Conservation (phyloP, 1,139 yeast species). For the Diutina pseudorugosa region DNA sequence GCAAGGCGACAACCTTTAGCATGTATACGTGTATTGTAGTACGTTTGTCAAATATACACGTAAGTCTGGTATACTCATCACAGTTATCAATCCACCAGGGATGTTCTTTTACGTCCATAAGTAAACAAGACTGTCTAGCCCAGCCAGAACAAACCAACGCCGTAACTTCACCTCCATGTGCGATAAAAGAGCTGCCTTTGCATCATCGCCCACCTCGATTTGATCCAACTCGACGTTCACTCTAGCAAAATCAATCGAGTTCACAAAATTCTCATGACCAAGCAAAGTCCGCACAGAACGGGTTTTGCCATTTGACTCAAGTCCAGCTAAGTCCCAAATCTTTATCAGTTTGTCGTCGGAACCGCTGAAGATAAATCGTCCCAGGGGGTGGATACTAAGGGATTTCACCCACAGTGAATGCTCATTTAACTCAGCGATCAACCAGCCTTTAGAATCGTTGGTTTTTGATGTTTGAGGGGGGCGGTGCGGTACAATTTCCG, state of each 20-base stretch:
- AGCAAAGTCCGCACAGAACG: slow-evolving; percentile 34
- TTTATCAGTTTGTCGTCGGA: slow-evolving; percentile 71
- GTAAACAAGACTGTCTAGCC: slow-evolving; percentile 40
- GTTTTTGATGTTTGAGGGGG: slow-evolving; percentile 42
- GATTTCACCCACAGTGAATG: slow-evolving; percentile 86
- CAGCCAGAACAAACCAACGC: slow-evolving; percentile 47
- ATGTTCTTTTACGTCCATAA: slow-evolving; percentile 32
- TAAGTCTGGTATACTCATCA: not conserved
- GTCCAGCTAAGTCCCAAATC: slow-evolving; percentile 62
- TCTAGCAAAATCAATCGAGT: slow-evolving; percentile 50
- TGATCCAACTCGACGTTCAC: slow-evolving; percentile 13
- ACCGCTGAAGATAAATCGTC: slow-evolving; percentile 56
- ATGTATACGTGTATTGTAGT: not conserved
- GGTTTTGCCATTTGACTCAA: slow-evolving; percentile 32
- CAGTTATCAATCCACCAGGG: not conserved
- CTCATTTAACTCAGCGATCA: slow-evolving; percentile 45
- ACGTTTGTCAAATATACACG: not conserved
- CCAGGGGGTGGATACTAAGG: slow-evolving; percentile 62
- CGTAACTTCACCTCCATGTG: slow-evolving; percentile 25
- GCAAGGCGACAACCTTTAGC: not conserved
- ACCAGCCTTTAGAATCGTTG: slow-evolving; percentile 48
- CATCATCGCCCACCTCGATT: slow-evolving; percentile 10
- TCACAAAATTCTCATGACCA: slow-evolving; percentile 69
- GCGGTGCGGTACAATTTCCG: slow-evolving; percentile 39
- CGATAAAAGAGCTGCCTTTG: slow-evolving; percentile 8